Percentiles rank a stretch among this genome's conserved stretches.
phyloP scores from a whole-genome alignment of 2,329 filamentous ascomycete genomes.

The Aschersonia sp. region DNA sequence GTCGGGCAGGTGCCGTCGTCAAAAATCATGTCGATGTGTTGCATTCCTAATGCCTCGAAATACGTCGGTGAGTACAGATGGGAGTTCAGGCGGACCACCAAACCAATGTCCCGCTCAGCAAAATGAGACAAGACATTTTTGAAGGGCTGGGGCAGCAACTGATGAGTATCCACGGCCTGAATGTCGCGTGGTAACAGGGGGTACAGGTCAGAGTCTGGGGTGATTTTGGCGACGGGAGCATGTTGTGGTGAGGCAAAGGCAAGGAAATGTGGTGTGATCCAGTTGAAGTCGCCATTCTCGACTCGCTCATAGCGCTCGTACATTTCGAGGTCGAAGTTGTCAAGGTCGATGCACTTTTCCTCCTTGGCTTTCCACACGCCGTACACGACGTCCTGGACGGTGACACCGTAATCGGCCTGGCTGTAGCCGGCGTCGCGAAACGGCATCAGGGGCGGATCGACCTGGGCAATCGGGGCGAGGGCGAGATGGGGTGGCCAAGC shows the following conservation, averaged over 20 bases:
- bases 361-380: conserved; percentile 99
- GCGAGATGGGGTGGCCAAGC: conserved; percentile 95
- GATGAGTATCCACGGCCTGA: conserved; percentile 55
- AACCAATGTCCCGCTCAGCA: conserved; percentile 69
- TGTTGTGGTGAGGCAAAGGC: conserved; percentile 94
- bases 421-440: conserved; percentile 98
- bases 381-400: conserved; percentile 94
- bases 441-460: conserved; percentile 95
- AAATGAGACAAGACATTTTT: conserved; percentile 94
- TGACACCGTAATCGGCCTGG: conserved; percentile 91
- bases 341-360: conserved; percentile 77
- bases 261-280: conserved; percentile 89
- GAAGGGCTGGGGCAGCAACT: conserved; percentile 70
- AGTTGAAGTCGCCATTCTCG: conserved; percentile 99
- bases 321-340: conserved; percentile 92
- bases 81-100: conserved; percentile 92
- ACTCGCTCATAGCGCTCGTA: conserved; percentile 94
- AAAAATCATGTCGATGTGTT: conserved; percentile 98
- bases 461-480: conserved; percentile 87
- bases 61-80: conserved; percentile 94
- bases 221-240: conserved; percentile 57
- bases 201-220: conserved; percentile 59
- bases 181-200: conserved; percentile 60
- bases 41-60: conserved; percentile 88
- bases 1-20: conserved; percentile 95